Base-by-base conservation (phyloP, 176 grass and related monocot genomes). In the Eragrostis nindensis region DNA sequence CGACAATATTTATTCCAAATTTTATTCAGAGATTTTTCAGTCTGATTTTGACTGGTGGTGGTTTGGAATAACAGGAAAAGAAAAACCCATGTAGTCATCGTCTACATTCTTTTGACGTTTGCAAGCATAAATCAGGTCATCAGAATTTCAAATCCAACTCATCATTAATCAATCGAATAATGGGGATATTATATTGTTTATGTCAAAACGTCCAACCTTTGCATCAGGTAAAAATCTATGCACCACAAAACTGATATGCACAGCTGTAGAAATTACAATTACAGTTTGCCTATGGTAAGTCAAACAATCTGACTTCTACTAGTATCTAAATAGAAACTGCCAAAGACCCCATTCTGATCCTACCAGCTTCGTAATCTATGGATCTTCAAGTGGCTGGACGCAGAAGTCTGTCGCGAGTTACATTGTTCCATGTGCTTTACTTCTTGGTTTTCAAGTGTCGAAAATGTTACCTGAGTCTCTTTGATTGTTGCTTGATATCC, bases 401-500 rank as follows among this genome's bases (percentile, higher is more conserved):
- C 32, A 36, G 32, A 36, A 36, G 32, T 36, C 2, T 36, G 32
- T 36, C 32, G 32, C 4, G 32, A 36, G 32, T 36, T 36, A 1
- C 1, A 36, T 36, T 36, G 32, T 36, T 36, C 4, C 32, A 36
- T 36, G 32, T 36, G 32, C 63, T 89, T 85, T n/a, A n/a, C n/a
- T n/a, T 72, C 67, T 70, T 67, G 73, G 59, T 44, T 66, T 65
- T 85, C 29, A 85, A 47, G 61, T 66, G 39, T 49, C 42, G 17
- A 75, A 80, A 40, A 76, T 18, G 77, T 77, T 85, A 81, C 77
- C 82, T 38, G 89, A 75, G 19, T 97, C 87, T 73, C 87, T 90
- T 76, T 68, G 62, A 65, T 90, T 99, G 85, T 80, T 99, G 82
- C 88, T 99, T 73, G 86, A 86, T 80, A 99, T 99, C 78, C 96